These are phyloP conservation scores for Clitocybe nebularis DNA, from an alignment of 1,284 basidiomycete species.

Conservation along the genomic window DNA sequence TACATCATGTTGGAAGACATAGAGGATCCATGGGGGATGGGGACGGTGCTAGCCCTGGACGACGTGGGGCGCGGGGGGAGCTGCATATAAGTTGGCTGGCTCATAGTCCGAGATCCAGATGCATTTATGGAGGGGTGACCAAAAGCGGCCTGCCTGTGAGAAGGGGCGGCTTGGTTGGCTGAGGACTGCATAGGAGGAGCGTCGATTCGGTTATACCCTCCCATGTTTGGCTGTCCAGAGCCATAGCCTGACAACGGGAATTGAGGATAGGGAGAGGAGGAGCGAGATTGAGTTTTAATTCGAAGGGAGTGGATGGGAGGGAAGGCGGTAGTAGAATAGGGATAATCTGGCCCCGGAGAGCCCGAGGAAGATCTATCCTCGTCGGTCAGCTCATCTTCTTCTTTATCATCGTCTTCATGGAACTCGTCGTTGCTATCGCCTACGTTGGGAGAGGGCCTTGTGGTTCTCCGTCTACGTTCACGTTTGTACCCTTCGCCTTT, in stretches of 20 bases:
- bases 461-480: conserved; percentile 43
- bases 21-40: background rate
- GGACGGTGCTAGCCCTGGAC: background rate
- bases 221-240: too few relatives aligned
- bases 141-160: conserved; percentile 6
- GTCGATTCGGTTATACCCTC: conserved; percentile 1
- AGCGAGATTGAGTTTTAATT: background rate
- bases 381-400: conserved; percentile 7
- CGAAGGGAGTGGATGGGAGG: background rate
- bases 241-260: too few relatives aligned
- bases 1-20: too few relatives aligned
- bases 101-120: background rate
- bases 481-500: conserved; percentile 62
- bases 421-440: conserved; percentile 11
- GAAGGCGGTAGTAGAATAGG: background rate
- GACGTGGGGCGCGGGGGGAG: background rate
- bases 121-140: conserved; percentile 6
- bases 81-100: conserved; percentile 2
- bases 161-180: background rate
- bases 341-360: background rate
- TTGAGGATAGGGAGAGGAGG: too few relatives aligned
- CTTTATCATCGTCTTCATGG: conserved; percentile 13
- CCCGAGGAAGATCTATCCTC: conserved; percentile 6
- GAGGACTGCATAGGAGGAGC: conserved; percentile 2
- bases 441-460: background rate